phyloP scores from a whole-genome alignment of 257 asterid species.

The Solanum peruvianum region DNA sequence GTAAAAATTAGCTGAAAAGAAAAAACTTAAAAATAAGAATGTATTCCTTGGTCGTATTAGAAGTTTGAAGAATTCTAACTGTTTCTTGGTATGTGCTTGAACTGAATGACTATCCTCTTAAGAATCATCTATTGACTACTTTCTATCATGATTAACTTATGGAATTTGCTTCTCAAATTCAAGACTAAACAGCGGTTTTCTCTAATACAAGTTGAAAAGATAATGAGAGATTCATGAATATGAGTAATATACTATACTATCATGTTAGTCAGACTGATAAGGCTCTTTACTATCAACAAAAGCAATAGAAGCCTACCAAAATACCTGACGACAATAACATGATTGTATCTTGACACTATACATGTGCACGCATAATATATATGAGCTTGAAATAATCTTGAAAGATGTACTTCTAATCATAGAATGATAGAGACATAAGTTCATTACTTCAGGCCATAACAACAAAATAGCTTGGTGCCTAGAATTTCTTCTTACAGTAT shows the following conservation, averaged over 20 bases:
- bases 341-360: neutral
- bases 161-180: neutral
- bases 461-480: neutral
- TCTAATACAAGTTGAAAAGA: neutral
- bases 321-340: neutral
- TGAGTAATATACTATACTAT: neutral
- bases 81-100: neutral
- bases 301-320: neutral
- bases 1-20: neutral
- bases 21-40: neutral
- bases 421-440: neutral
- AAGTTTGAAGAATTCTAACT: neutral
- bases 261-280: neutral
- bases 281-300: neutral
- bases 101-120: neutral
- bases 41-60: neutral
- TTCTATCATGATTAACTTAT: neutral
- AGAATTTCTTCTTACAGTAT: constrained; percentile 34
- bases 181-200: neutral
- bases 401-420: neutral
- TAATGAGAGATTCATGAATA: neutral
- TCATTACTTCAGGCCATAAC: neutral
- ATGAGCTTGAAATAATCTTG: neutral
- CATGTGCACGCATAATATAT: neutral
- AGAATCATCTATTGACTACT: neutral